Percentiles rank a stretch among this genome's conserved stretches.
These are phyloP conservation scores for Penicillium desertorum DNA, from an alignment of 495 filamentous ascomycete species.

Conservation along the genomic window DNA sequence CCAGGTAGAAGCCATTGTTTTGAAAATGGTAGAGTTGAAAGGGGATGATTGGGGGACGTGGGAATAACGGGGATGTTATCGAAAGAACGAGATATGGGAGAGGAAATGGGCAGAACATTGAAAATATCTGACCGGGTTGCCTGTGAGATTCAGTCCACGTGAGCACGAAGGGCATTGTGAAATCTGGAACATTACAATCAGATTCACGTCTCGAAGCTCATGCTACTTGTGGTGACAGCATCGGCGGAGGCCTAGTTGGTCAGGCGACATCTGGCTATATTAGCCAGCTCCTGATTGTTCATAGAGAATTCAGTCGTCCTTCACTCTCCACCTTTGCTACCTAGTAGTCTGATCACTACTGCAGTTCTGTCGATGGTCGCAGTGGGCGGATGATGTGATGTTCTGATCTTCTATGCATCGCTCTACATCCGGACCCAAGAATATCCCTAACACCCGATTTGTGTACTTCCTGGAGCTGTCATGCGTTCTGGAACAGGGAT, in stretches of 20 bases:
- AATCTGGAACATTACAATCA: not conserved
- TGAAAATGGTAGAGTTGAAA: not conserved
- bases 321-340: no score
- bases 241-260: no score
- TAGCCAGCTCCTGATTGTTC: no score
- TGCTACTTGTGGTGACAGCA: not conserved
- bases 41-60: not conserved
- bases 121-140: not conserved
- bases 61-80: not conserved
- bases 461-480: not conserved
- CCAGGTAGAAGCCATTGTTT: not conserved
- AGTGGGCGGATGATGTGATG: not conserved
- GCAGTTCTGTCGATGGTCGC: not conserved
- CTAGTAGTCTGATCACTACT: no score
- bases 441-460: not conserved
- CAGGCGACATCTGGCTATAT: no score
- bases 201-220: not conserved
- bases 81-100: not conserved
- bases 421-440: not conserved
- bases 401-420: not conserved
- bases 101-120: not conserved
- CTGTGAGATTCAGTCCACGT: not conserved
- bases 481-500: not conserved
- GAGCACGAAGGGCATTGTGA: not conserved
- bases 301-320: no score